Evolutionary conservation across 345 rosid genomes (phyloP).

Genomic region (Eucalyptus globulus): DNA sequence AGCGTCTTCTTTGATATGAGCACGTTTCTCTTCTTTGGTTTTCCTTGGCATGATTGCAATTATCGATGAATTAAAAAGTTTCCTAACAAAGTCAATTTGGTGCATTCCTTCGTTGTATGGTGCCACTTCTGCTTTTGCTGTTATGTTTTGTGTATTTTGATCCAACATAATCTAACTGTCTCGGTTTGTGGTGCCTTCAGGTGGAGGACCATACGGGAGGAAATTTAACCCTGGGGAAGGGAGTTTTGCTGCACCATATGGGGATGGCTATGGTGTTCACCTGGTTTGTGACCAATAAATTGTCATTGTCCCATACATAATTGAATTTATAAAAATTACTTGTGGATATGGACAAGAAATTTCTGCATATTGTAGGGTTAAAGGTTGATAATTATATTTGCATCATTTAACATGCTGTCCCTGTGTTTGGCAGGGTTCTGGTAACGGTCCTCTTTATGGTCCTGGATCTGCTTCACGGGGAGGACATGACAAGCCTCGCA

Average conservation of each 20-base stretch:
- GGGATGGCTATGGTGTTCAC: constrained; percentile 48
- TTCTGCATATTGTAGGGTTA: neutral
- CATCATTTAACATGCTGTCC: neutral
- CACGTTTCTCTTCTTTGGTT: neutral
- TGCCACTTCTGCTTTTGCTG: neutral
- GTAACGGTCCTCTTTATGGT: constrained; percentile 53
- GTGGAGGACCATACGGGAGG: constrained; percentile 57
- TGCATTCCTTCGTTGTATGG: neutral
- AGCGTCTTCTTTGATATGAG: neutral
- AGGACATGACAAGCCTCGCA: constrained; percentile 37
- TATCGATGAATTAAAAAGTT: neutral
- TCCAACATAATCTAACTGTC: neutral
- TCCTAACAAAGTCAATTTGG: neutral
- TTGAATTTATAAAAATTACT: neutral
- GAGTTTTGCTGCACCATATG: constrained; percentile 48
- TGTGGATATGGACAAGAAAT: neutral
- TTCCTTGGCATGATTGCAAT: neutral
- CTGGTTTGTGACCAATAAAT: constrained; percentile 29
- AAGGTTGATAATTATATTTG: neutral
- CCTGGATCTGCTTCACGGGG: constrained; percentile 63
- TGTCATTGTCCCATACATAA: neutral
- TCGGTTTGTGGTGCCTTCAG: constrained; percentile 18
- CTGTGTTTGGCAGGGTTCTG: constrained; percentile 46
- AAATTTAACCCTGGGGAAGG: constrained; percentile 39
- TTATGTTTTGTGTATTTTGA: neutral